These are phyloP conservation scores for Yamadazyma akitaensis DNA, from an alignment of 805 yeast genomes.

Conservation along the genomic window DNA sequence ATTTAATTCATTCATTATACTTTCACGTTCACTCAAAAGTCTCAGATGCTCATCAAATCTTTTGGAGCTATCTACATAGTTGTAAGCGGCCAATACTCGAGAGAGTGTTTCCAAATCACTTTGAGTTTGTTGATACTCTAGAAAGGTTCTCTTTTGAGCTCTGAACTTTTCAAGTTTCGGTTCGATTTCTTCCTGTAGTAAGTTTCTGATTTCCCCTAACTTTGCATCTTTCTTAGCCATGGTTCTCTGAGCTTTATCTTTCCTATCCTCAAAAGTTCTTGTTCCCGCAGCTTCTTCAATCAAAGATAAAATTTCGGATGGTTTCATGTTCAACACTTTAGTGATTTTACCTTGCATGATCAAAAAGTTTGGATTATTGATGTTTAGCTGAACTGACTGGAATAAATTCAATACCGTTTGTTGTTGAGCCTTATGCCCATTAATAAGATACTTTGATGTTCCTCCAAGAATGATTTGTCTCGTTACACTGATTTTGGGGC, in stretches of 20 bases:
- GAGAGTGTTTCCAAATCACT: conserved; percentile 73
- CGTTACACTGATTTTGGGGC: conserved; percentile 80
- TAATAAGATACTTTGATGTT: conserved; percentile 84
- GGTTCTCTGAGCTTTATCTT: conserved; percentile 86
- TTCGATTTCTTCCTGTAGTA: conserved; percentile 83
- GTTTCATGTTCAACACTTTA: conserved; percentile 94
- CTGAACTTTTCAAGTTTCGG: conserved; percentile 83
- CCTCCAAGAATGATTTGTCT: conserved; percentile 91
- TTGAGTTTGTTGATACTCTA: conserved; percentile 84
- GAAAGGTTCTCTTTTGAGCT: conserved; percentile 73
- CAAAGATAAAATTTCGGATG: conserved; percentile 80
- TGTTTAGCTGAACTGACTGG: conserved; percentile 92
- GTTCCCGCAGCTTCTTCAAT: conserved; percentile 99
- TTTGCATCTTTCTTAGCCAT: conserved; percentile 89
- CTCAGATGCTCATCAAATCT: conserved; percentile 44
- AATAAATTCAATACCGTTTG: conserved; percentile 85
- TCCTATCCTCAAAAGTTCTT: conserved; percentile 88
- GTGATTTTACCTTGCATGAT: conserved; percentile 99
- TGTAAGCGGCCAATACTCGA: conserved; percentile 74
- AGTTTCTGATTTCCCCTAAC: conserved; percentile 67
- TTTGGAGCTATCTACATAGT: conserved; percentile 46
- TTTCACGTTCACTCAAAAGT: conserved; percentile 39
- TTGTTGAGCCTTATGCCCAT: conserved; percentile 96
- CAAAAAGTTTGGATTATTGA: conserved; percentile 93
- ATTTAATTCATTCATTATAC: conserved; percentile 39